Conservation (phyloP, 345 rosid species). For the Euphorbia peplus region DNA sequence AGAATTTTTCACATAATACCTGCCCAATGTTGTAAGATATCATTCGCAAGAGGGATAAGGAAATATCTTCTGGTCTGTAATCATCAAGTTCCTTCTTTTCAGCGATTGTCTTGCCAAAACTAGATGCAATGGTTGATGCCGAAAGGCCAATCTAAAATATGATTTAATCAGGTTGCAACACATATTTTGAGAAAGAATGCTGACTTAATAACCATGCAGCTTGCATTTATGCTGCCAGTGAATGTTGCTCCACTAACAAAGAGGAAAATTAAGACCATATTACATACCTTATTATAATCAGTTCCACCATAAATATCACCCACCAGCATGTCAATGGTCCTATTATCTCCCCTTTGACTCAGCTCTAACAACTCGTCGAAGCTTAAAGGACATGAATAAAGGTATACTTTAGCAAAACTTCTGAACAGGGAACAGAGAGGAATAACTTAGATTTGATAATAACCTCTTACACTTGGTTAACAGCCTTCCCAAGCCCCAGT, state of each 20-base stretch:
- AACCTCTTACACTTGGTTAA: slow-evolving; percentile 93
- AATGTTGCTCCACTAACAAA: slow-evolving; percentile 5
- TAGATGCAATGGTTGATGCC: slow-evolving; percentile 97
- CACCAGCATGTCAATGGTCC: slow-evolving; percentile 94
- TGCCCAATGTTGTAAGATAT: slow-evolving; percentile 97
- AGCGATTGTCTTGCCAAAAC: slow-evolving; percentile 95
- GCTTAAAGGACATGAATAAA: slow-evolving; percentile 40
- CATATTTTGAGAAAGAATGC: background rate
- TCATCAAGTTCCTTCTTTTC: slow-evolving; percentile 88
- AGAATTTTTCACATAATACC: slow-evolving; percentile 36
- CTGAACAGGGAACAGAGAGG: background rate
- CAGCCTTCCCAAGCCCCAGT: slow-evolving; percentile 96
- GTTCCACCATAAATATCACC: slow-evolving; percentile 98
- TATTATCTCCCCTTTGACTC: slow-evolving; percentile 94
- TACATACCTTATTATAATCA: slow-evolving; percentile 84
- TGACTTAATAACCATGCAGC: background rate
- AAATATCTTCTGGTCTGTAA: slow-evolving; percentile 95
- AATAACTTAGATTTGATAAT: slow-evolving; percentile 16
- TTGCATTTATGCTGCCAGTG: slow-evolving; percentile 3
- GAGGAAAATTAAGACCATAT: background rate
- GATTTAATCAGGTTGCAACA: slow-evolving; percentile 4
- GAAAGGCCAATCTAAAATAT: slow-evolving; percentile 79
- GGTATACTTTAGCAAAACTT: slow-evolving; percentile 1
- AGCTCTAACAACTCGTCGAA: slow-evolving; percentile 94
- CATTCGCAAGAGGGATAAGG: slow-evolving; percentile 95